Base-by-base conservation (phyloP, 768 basidiomycete genomes). In the Suillus ampliporus region DNA sequence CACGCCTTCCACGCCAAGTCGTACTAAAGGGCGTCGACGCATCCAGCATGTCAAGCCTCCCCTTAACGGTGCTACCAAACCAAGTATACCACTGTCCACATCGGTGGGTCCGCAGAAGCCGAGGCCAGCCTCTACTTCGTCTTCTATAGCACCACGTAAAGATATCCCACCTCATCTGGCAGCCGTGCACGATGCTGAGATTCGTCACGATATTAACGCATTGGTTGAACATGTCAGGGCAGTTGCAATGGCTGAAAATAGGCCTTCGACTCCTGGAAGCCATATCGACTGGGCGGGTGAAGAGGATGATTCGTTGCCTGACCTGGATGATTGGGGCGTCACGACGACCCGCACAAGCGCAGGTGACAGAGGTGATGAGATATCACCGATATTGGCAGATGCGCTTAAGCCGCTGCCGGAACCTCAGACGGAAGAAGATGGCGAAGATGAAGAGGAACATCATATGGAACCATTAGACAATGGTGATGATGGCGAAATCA, bases 251-350 rank as follows among this genome's bases (percentile, higher is more conserved):
- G 87, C 81, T 37, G 80, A 85, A 58, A 80, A 86, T 68, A 79
- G 89, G 48, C 88, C 90, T 14, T 77, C 84, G 17, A 89, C 90
- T 1, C 90, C 90, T 15, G 89, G 88, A 38, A 90, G 87, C 62
- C 91, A 94, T 66, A 89, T 94, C 62, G 92, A 94, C 74, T 95
- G 93, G 93, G 93, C 93, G 46, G 89, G 89, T 40, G 91, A 94
- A 67, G 92, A 95, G 61, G 92, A 94, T 65, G 84, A 86, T 64
- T 87, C 84, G 64, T 79, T 95, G 2, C 92, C 93, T 6, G 91
- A 92, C 74, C 80, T 95, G 31, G 86, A 94, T 71, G 93, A 95
- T 71, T 95, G 93, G 93, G 91, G 89, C 21, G 84, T 92, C 50
- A 81, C 81, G 21, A 80, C 86, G 19, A 76, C 28, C 34, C 50